Conservation (phyloP, 2,329 filamentous ascomycete genomes). For the Penicillium sp. region DNA sequence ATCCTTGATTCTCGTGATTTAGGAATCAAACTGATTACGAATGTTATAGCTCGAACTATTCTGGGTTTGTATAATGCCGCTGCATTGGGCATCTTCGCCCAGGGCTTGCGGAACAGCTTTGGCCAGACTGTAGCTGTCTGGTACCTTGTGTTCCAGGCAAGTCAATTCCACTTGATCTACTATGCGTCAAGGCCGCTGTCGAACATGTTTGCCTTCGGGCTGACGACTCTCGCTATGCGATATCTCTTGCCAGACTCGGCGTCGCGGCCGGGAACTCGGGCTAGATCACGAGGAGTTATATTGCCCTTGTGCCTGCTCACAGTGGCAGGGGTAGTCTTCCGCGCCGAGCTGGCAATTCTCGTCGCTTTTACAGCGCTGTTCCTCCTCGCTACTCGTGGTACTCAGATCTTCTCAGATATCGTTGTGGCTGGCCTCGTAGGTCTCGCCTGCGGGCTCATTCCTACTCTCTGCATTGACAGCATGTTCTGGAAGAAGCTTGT, state of each 20-base stretch:
- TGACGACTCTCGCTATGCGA: constrained; percentile 54
- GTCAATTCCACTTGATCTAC: constrained; percentile 90
- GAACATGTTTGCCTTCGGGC: constrained; percentile 92
- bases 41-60: constrained; percentile 64
- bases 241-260: constrained; percentile 51
- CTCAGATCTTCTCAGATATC: constrained; percentile 57
- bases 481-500: constrained; percentile 86
- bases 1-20: not conserved
- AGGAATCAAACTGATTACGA: not conserved
- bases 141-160: constrained; percentile 76
- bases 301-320: constrained; percentile 75
- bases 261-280: not conserved
- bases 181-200: constrained; percentile 90
- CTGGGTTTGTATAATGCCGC: constrained; percentile 75
- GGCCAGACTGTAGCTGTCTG: constrained; percentile 71
- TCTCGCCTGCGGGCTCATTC: constrained; percentile 64
- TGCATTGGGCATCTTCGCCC: constrained; percentile 67
- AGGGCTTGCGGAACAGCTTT: constrained; percentile 65
- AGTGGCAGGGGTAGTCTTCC: constrained; percentile 79
- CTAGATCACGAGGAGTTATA: constrained; percentile 34
- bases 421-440: constrained; percentile 68
- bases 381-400: constrained; percentile 60
- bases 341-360: constrained; percentile 83
- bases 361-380: constrained; percentile 68
- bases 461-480: constrained; percentile 78